These are phyloP conservation scores for Boletellus sp. DNA, from an alignment of 768 basidiomycete species.

Conservation along the genomic window DNA sequence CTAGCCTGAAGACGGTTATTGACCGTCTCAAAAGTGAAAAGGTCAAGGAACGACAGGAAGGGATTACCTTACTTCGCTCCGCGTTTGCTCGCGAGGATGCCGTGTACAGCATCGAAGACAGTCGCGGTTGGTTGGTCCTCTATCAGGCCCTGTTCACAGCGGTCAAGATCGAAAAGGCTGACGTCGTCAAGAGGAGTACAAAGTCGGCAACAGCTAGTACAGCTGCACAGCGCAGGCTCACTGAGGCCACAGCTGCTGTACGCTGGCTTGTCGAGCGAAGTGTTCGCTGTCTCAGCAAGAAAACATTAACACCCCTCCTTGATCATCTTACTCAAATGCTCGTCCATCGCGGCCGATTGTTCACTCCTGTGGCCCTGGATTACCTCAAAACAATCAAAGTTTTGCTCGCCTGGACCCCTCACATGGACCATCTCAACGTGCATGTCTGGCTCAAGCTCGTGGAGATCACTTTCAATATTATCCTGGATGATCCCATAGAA, in stretches of 20 bases:
- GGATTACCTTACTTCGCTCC: constrained; percentile 47
- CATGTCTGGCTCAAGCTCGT: constrained; percentile 65
- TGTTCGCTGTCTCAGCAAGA: constrained; percentile 51
- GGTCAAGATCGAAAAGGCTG: constrained; percentile 59
- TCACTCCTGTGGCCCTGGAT: constrained; percentile 66
- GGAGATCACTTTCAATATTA: constrained; percentile 71
- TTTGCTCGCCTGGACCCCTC: constrained; percentile 64
- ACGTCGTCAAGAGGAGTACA: constrained; percentile 38
- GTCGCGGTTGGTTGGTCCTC: constrained; percentile 56
- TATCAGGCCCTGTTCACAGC: constrained; percentile 71
- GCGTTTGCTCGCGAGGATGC: constrained; percentile 49
- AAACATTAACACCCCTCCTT: constrained; percentile 53
- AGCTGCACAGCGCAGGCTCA: constrained; percentile 56
- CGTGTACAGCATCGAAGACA: constrained; percentile 37
- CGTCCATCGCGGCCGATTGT: constrained; percentile 48
- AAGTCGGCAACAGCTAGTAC: constrained; percentile 40
- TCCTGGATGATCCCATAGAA: constrained; percentile 58
- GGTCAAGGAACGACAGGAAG: constrained; percentile 68
- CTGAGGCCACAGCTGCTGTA: constrained; percentile 61
- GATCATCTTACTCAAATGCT: constrained; percentile 63
- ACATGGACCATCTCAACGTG: constrained; percentile 71
- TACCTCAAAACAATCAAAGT: constrained; percentile 75
- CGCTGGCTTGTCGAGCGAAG: constrained; percentile 72
- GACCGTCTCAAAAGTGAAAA: constrained; percentile 57
- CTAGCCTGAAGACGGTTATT: constrained; percentile 46